A percentile compares a stretch with the other conserved stretches of the same genome.
phyloP scores from a whole-genome alignment of 129 eudicot genomes.

The Flaveria linearis region DNA sequence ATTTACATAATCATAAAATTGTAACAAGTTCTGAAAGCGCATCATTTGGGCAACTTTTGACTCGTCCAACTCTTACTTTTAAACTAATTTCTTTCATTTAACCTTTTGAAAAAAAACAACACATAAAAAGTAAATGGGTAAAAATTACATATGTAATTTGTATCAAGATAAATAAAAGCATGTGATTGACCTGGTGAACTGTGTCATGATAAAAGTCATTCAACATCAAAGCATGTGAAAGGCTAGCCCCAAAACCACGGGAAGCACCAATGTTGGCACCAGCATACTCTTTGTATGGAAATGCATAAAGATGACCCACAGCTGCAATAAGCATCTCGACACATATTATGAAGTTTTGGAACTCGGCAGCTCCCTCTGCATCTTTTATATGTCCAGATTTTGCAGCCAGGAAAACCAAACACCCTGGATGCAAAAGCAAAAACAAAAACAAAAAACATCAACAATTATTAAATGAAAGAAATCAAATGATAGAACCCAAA shows the following conservation, averaged over 20 bases:
- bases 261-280: conserved; percentile 88
- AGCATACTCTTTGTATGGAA: conserved; percentile 95
- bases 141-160: neutral
- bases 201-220: conserved; percentile 97
- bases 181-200: conserved; percentile 72
- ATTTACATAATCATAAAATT: neutral
- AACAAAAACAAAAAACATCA: neutral
- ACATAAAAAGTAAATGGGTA: neutral
- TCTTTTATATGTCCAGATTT: conserved; percentile 79
- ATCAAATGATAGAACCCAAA: neutral
- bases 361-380: conserved; percentile 86
- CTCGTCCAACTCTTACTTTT: neutral
- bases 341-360: conserved; percentile 85
- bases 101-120: neutral
- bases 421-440: conserved; percentile 53
- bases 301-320: conserved; percentile 89
- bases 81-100: neutral
- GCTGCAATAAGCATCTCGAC: conserved; percentile 99
- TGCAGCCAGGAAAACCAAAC: conserved; percentile 96
- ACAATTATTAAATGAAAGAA: neutral
- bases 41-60: neutral
- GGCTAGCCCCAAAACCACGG: conserved; percentile 78
- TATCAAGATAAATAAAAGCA: neutral
- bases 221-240: conserved; percentile 82
- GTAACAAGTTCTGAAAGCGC: neutral